Percentiles rank a stretch among this genome's conserved stretches.
phyloP scores from a whole-genome alignment of 1,284 basidiomycete species.

The Rhizoctonia solani region DNA sequence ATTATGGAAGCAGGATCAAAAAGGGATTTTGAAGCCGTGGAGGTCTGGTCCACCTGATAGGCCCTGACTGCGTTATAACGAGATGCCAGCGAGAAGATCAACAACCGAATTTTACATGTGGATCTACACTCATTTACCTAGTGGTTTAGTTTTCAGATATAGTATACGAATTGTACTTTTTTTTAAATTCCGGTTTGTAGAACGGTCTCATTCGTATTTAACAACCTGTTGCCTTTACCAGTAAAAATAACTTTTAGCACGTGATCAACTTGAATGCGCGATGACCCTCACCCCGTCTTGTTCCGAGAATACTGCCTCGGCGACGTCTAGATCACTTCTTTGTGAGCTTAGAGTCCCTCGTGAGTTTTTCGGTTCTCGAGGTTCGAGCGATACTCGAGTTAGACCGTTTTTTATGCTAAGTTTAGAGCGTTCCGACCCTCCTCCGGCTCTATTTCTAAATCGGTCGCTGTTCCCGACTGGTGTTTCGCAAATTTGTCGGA shows the following conservation, averaged over 20 bases:
- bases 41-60: too few relatives aligned
- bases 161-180: too few relatives aligned
- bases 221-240: too few relatives aligned
- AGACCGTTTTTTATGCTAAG: neutral
- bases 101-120: too few relatives aligned
- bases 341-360: neutral
- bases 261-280: neutral
- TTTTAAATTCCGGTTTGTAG: neutral
- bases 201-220: too few relatives aligned
- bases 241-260: neutral
- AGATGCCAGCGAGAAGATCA: too few relatives aligned
- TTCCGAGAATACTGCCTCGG: neutral
- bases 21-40: too few relatives aligned
- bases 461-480: neutral
- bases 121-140: too few relatives aligned
- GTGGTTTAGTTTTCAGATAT: too few relatives aligned
- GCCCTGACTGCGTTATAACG: too few relatives aligned
- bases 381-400: neutral
- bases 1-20: too few relatives aligned
- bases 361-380: neutral
- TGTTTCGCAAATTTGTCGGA: conserved; percentile 28
- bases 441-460: conserved; percentile 5
- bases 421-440: neutral
- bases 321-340: neutral
- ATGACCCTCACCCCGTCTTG: neutral